Percentiles rank a stretch among this genome's conserved stretches.
Evolutionary conservation across 768 basidiomycete species (phyloP).

Genomic region (Boletus speciosus): DNA sequence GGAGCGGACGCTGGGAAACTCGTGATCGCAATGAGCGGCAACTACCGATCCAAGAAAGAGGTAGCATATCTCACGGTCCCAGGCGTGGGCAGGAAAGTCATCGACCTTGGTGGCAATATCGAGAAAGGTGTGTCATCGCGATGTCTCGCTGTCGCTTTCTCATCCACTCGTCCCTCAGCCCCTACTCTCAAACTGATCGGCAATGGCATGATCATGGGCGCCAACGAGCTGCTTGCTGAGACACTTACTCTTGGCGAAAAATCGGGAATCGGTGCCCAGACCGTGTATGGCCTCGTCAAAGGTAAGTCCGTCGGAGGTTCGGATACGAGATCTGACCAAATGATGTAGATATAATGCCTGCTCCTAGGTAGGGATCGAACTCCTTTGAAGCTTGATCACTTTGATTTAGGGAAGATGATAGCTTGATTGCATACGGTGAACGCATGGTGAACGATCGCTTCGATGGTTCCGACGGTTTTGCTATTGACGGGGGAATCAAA

Average conservation of each 20-base stretch:
- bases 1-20: constrained; percentile 65
- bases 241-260: constrained; percentile 83
- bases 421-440: constrained; percentile 54
- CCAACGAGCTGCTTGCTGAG: constrained; percentile 77
- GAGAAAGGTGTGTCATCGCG: constrained; percentile 59
- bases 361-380: constrained; percentile 44
- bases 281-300: constrained; percentile 55
- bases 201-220: constrained; percentile 74
- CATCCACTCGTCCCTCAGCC: constrained; percentile 35
- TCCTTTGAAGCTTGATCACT: background rate
- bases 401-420: constrained; percentile 22
- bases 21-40: constrained; percentile 75
- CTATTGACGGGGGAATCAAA: constrained; percentile 84
- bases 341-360: constrained; percentile 60
- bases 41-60: constrained; percentile 78
- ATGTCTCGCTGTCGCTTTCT: background rate
- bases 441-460: constrained; percentile 75
- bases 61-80: constrained; percentile 77
- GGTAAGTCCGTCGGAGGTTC: constrained; percentile 36
- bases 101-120: constrained; percentile 82
- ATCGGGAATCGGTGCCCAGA: constrained; percentile 67
- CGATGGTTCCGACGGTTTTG: constrained; percentile 70
- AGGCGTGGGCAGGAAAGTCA: constrained; percentile 68
- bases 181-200: constrained; percentile 75
- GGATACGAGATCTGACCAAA: constrained; percentile 12